phyloP scores from a whole-genome alignment of 1,284 basidiomycete species.

The Schizophyllum commune region DNA sequence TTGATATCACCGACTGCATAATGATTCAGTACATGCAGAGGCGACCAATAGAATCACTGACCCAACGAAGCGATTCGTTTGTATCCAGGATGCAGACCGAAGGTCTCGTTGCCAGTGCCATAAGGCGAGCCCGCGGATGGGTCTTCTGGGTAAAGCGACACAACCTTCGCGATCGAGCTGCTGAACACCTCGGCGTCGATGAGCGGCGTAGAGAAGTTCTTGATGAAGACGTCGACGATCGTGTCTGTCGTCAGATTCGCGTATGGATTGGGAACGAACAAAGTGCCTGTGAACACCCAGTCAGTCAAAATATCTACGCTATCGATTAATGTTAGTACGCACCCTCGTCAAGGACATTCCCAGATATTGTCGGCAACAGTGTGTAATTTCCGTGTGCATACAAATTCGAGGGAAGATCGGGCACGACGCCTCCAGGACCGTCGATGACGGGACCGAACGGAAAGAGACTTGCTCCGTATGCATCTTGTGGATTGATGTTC shows the following conservation, averaged over 20 bases:
- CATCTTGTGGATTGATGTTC: background rate
- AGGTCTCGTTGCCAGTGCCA: background rate
- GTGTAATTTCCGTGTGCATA: background rate
- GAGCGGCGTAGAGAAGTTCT: background rate
- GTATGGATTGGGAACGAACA: background rate
- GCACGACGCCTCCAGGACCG: background rate
- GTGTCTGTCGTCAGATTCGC: background rate
- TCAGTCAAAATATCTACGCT: no score
- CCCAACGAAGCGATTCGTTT: background rate
- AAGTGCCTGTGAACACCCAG: no score
- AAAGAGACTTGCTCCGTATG: background rate
- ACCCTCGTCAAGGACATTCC: conserved; percentile 6
- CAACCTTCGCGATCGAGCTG: background rate
- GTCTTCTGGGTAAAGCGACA: conserved; percentile 1
- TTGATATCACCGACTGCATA: background rate
- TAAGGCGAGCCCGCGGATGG: conserved; percentile 18
- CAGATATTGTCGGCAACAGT: background rate
- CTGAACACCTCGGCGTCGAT: background rate
- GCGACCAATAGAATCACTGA: background rate
- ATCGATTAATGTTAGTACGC: no score
- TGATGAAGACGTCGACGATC: background rate
- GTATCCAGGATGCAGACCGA: conserved; percentile 1
- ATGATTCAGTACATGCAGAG: background rate
- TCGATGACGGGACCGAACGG: background rate
- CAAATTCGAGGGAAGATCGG: background rate